Conservation (phyloP, 1,284 basidiomycete genomes). For the Lentinula novae-zelandiae region DNA sequence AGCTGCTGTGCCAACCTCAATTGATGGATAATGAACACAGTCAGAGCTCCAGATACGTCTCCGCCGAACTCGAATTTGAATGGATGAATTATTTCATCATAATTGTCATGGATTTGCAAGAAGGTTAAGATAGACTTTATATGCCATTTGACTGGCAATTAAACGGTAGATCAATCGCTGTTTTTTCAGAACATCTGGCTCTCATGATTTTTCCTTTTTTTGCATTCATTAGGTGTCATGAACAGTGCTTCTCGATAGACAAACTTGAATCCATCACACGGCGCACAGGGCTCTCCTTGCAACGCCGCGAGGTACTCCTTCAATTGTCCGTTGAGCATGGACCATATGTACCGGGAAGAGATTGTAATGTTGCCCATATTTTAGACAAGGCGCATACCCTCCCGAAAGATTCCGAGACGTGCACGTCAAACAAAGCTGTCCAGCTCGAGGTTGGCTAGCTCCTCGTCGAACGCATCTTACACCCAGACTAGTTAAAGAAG, state of each 20-base stretch:
- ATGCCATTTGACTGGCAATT: background rate
- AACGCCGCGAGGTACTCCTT: background rate
- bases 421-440: background rate
- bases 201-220: too few relatives aligned
- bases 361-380: background rate
- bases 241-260: background rate
- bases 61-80: background rate
- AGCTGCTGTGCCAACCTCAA: background rate
- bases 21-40: background rate
- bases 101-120: background rate
- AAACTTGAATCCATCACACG: background rate
- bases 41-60: background rate
- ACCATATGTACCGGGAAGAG: background rate
- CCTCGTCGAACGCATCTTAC: background rate
- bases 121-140: background rate
- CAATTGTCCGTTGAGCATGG: background rate
- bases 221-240: too few relatives aligned
- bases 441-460: background rate
- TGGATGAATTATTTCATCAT: background rate
- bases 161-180: background rate
- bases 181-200: background rate
- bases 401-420: background rate
- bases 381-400: background rate
- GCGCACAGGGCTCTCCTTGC: background rate
- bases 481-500: background rate